phyloP scores from a whole-genome alignment of 441 rosid species.

The Metrosideros polymorpha region DNA sequence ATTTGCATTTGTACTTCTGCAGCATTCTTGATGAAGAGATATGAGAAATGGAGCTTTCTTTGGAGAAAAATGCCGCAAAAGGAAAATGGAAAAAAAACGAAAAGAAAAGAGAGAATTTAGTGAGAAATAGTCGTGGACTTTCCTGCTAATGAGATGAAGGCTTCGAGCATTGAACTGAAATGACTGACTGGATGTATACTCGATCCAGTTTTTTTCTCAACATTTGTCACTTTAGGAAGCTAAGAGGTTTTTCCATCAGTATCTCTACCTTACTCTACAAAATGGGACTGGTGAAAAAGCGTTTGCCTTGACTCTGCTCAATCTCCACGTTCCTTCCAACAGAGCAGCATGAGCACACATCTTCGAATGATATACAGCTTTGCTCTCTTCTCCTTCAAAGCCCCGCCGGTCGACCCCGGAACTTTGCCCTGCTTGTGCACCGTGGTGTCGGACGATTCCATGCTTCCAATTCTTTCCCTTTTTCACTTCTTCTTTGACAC shows the following conservation, averaged over 20 bases:
- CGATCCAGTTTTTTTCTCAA: background rate
- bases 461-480: background rate
- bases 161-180: background rate
- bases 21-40: background rate
- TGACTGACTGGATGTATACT: background rate
- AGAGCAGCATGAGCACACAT: conserved; percentile 44
- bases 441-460: conserved; percentile 19
- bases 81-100: background rate
- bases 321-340: conserved; percentile 52
- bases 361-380: conserved; percentile 45
- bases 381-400: conserved; percentile 42
- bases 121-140: background rate
- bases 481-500: background rate
- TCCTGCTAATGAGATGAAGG: background rate
- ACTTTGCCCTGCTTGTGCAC: conserved; percentile 13
- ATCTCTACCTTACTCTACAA: background rate
- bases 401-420: conserved; percentile 17
- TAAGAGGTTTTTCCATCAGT: background rate
- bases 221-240: background rate
- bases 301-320: background rate
- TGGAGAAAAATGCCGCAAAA: background rate
- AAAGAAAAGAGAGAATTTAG: background rate
- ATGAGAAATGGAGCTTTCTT: background rate
- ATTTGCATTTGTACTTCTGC: background rate
- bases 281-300: background rate